Conservation (phyloP, 345 rosid genomes). For the Anacardium occidentale region DNA sequence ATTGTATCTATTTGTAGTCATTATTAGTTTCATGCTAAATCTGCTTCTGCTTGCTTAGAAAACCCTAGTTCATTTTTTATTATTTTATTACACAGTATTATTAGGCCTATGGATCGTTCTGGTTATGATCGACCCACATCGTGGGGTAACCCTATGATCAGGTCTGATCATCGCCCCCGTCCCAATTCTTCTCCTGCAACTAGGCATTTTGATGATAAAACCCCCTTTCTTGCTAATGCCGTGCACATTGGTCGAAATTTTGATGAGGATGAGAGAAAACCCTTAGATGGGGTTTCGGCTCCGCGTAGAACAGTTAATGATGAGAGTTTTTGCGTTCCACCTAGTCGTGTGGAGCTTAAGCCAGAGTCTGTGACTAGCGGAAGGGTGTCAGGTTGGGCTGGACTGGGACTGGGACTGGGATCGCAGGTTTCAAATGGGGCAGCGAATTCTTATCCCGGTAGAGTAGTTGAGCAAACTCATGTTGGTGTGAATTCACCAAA, state of each 20-base stretch:
- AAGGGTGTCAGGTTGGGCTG: conserved; percentile 33
- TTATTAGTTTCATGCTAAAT: conserved; percentile 16
- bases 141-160: conserved; percentile 55
- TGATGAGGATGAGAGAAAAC: conserved; percentile 83
- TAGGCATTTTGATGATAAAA: conserved; percentile 71
- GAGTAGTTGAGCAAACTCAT: conserved; percentile 35
- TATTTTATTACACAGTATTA: conserved; percentile 32
- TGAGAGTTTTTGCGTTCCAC: conserved; percentile 43
- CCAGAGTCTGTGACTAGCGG: conserved; percentile 40
- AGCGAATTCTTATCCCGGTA: conserved; percentile 39
- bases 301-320: conserved; percentile 63
- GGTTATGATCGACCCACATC: conserved; percentile 54
- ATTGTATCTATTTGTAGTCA: conserved; percentile 20
- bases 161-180: conserved; percentile 58
- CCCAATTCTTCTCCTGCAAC: conserved; percentile 59
- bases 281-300: conserved; percentile 60
- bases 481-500: conserved; percentile 27
- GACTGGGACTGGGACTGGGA: conserved; percentile 19
- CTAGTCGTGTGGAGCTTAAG: conserved; percentile 44
- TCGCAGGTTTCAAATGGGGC: conserved; percentile 22
- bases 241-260: conserved; percentile 68
- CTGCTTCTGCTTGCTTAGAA: conserved; percentile 6
- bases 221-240: conserved; percentile 53
- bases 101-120: conserved; percentile 54
- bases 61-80: conserved; percentile 18